Conservation (phyloP, 2,329 filamentous ascomycete species). For the Botryotinia globosa region DNA sequence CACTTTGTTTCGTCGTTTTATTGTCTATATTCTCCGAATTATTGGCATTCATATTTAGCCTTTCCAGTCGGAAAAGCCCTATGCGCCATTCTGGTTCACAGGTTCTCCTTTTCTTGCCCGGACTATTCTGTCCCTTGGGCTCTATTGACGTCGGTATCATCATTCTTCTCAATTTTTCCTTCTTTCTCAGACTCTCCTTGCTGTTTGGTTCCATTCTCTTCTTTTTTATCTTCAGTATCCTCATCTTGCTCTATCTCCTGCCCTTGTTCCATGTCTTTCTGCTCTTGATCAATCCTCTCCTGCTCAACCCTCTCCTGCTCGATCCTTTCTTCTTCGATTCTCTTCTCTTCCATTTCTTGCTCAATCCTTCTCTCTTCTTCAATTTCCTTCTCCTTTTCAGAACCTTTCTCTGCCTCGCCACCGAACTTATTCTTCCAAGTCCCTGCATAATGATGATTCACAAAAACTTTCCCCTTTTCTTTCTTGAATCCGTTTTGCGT, state of each 20-base stretch:
- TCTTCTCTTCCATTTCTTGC: neutral
- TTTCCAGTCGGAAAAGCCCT: too few relatives aligned
- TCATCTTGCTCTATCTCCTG: neutral
- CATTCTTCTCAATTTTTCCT: neutral
- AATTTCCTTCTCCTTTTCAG: conserved; percentile 2
- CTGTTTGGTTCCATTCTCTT: neutral
- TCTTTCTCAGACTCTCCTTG: too few relatives aligned
- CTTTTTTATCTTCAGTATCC: neutral
- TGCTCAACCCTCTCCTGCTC: neutral
- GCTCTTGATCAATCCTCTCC: neutral
- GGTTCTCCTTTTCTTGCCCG: neutral
- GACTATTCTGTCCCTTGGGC: neutral
- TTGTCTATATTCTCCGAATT: accelerated
- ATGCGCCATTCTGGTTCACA: neutral
- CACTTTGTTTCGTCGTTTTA: accelerated
- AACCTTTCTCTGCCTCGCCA: conserved; percentile 2
- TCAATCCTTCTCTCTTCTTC: neutral
- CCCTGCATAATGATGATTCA: conserved; percentile 12
- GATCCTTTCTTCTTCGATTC: neutral
- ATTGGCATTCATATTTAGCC: accelerated
- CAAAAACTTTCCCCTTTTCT: neutral
- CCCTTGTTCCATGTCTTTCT: neutral
- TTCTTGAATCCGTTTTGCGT: conserved; percentile 1
- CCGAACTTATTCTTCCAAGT: conserved; percentile 10
- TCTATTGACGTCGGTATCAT: neutral